Conservation (phyloP, 2,329 filamentous ascomycete species). For the Colletotrichum sansevieriae region DNA sequence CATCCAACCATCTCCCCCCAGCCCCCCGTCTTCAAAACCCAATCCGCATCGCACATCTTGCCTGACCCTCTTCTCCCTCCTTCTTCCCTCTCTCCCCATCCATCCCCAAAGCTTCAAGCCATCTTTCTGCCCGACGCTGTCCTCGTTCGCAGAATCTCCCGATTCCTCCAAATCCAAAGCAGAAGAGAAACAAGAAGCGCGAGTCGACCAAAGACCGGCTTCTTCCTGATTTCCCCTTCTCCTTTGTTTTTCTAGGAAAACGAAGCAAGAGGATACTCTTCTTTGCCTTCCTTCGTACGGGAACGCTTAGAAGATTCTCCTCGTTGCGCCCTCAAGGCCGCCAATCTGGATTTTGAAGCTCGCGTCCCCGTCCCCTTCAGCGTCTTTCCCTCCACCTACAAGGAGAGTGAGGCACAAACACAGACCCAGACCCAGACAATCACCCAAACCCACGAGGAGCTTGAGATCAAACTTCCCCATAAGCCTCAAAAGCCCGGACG, state of each 20-base stretch:
- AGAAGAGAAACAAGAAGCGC: slow-evolving; percentile 44
- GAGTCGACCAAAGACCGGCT: slow-evolving; percentile 42
- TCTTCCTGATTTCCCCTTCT: slow-evolving; percentile 55
- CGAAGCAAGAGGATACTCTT: slow-evolving; percentile 77
- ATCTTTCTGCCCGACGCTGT: slow-evolving; percentile 11
- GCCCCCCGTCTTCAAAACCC: slow-evolving; percentile 45
- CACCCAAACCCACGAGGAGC: slow-evolving; percentile 82
- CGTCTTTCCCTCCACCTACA: slow-evolving; percentile 99
- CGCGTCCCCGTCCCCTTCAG: slow-evolving; percentile 99
- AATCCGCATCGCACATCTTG: slow-evolving; percentile 43
- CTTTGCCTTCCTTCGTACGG: slow-evolving; percentile 74
- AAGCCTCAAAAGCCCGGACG: slow-evolving; percentile 84
- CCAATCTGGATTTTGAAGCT: slow-evolving; percentile 99
- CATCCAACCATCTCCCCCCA: slow-evolving; percentile 40
- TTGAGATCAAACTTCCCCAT: slow-evolving; percentile 79
- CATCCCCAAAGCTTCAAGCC: slow-evolving; percentile 40
- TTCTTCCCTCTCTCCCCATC: slow-evolving; percentile 41
- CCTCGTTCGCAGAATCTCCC: slow-evolving; percentile 9
- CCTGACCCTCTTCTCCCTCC: slow-evolving; percentile 41
- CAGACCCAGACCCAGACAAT: slow-evolving; percentile 66
- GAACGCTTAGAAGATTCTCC: slow-evolving; percentile 74
- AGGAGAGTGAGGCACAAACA: slow-evolving; percentile 62
- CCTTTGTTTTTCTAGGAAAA: slow-evolving; percentile 68
- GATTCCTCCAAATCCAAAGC: slow-evolving; percentile 41
- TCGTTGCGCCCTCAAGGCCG: slow-evolving; percentile 76